Conservation (phyloP, 1,284 basidiomycete species). For the Cryptococcus jaspeensis region DNA sequence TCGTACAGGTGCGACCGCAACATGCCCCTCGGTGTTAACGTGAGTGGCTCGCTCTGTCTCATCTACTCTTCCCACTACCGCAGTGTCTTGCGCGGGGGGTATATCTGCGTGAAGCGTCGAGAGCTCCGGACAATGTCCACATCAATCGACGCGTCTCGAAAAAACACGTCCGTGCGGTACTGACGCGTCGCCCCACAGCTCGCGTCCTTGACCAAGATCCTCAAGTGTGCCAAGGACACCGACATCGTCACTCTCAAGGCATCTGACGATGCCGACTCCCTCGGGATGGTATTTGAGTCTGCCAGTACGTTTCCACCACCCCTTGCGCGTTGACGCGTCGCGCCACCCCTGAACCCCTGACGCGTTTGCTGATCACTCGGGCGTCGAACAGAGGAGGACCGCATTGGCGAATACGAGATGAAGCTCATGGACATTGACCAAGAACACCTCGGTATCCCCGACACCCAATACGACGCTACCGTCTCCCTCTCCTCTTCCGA, state of each 20-base stretch:
- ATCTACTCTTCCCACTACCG: too few species aligned
- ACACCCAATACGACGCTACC: constrained; percentile 95
- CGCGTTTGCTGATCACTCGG: too few species aligned
- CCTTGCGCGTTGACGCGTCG: not conserved
- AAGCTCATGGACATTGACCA: constrained; percentile 99
- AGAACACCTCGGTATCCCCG: constrained; percentile 95
- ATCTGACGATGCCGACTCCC: constrained; percentile 83
- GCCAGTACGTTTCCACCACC: constrained; percentile 61
- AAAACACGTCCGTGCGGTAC: not conserved
- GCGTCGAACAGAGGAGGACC: constrained; percentile 88
- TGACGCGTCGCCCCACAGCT: constrained; percentile 53
- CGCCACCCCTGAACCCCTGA: too few species aligned
- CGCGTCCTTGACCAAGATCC: constrained; percentile 85
- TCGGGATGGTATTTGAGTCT: constrained; percentile 89
- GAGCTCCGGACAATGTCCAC: too few species aligned
- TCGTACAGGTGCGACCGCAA: constrained; percentile 93
- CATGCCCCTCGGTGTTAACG: constrained; percentile 88
- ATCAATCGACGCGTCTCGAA: too few species aligned
- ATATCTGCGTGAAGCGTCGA: too few species aligned
- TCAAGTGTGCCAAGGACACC: constrained; percentile 96
- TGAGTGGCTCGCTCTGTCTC: constrained; percentile 29
- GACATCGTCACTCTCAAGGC: constrained; percentile 91
- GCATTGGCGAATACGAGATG: constrained; percentile 97
- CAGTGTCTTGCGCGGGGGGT: too few species aligned
- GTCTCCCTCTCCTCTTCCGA: constrained; percentile 85